Evolutionary conservation across 2,329 filamentous ascomycete species (phyloP).

Genomic region (Teratosphaeriaceae sp.): DNA sequence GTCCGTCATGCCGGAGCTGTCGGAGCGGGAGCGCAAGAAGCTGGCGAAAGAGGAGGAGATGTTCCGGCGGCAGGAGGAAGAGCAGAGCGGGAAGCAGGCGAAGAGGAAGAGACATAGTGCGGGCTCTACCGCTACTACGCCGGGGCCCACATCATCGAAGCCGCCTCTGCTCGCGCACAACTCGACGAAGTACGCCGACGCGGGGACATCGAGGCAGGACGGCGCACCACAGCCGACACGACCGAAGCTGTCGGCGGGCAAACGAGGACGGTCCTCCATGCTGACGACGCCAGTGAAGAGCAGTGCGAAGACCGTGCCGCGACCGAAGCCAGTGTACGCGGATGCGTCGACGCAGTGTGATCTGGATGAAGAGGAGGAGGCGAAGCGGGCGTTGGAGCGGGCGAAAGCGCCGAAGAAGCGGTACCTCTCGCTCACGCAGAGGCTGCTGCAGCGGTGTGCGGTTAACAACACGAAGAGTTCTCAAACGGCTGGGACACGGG

Average conservation of each 20-base stretch:
- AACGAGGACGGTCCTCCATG: constrained; percentile 10
- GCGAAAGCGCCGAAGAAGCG: constrained; percentile 15
- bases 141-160: constrained; percentile 39
- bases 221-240: constrained; percentile 15
- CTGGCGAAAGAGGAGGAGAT: constrained; percentile 56
- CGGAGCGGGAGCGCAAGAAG: constrained; percentile 56
- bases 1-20: constrained; percentile 43
- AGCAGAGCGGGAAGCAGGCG: constrained; percentile 42
- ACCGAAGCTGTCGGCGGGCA: constrained; percentile 15
- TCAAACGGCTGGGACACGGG: constrained; percentile 1
- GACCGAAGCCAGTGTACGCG: constrained; percentile 25
- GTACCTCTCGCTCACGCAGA: constrained; percentile 25
- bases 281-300: constrained; percentile 12
- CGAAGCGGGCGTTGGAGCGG: constrained; percentile 11
- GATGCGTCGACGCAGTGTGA: constrained; percentile 28
- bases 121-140: constrained; percentile 47
- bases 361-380: constrained; percentile 26
- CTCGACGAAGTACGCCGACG: constrained; percentile 23
- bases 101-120: constrained; percentile 52
- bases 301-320: constrained; percentile 9
- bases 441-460: constrained; percentile 28
- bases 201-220: constrained; percentile 21
- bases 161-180: constrained; percentile 28
- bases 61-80: constrained; percentile 55
- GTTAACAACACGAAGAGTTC: constrained; percentile 22